These are phyloP conservation scores for Spinacia oleracea DNA, from an alignment of 179 eudicot genomes.

Conservation along the genomic window DNA sequence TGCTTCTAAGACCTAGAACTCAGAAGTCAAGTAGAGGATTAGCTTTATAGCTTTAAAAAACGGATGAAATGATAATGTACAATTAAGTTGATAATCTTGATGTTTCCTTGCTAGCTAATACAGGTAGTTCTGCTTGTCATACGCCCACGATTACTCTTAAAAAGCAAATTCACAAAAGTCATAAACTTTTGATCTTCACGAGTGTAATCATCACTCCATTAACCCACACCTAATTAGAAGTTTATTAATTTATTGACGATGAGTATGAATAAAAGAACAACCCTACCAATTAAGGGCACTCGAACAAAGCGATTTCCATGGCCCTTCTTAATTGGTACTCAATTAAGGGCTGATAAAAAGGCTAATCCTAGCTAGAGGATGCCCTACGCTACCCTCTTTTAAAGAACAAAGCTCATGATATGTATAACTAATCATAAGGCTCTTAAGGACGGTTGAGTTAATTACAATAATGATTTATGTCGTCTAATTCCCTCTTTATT, in stretches of 20 bases:
- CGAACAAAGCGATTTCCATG: slow-evolving; percentile 27
- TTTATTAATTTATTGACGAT: slow-evolving; percentile 10
- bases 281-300: slow-evolving; percentile 16
- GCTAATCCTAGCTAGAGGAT: background rate
- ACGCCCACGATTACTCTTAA: slow-evolving; percentile 16
- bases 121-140: slow-evolving; percentile 27
- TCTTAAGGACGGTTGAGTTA: slow-evolving; percentile 1
- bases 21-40: too few species aligned
- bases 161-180: slow-evolving; percentile 26
- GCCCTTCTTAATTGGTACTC: background rate
- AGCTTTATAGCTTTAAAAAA: too few species aligned
- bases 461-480: slow-evolving; percentile 37
- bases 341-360: too few species aligned
- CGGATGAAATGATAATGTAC: background rate
- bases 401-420: background rate
- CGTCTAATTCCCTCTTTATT: slow-evolving; percentile 19
- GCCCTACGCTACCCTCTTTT: background rate
- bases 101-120: background rate
- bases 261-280: background rate
- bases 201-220: slow-evolving; percentile 31
- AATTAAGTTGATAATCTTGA: slow-evolving; percentile 22
- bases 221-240: slow-evolving; percentile 17
- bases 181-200: slow-evolving; percentile 24
- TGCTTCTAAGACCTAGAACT: too few species aligned
- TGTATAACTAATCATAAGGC: background rate